Base-by-base conservation (phyloP, 2,329 filamentous ascomycete genomes). In the Penicillium frequentans region DNA sequence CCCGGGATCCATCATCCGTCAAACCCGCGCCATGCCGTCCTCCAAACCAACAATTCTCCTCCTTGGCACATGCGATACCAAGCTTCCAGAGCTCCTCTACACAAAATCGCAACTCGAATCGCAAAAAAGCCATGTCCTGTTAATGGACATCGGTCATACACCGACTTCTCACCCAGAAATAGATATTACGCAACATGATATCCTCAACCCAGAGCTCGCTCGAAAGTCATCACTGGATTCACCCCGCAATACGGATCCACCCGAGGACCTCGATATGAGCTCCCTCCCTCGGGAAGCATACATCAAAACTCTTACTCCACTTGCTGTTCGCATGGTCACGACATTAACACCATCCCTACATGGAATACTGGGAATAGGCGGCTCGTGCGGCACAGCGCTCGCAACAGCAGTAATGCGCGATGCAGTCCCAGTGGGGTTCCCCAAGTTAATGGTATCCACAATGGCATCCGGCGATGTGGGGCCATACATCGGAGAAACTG, bases 401-500 rank as follows among this genome's bases (percentile, higher is more conserved):
- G 81, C 82, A 0, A 79, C 86, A 0, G 74, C 81, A 0, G 80
- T 85, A 0, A 89, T 90, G 86, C 78, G 84, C 14, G 73, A 81
- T 2, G 81, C 78, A 0, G 68, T 88, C 0, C 87, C 87, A 0
- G 77, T 90, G 13, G 86, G 86, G 0, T 82, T 90, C 50, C 88
- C 88, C 0, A 90, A 90, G 65, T 63, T 90, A 45, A 86, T 90
- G 52, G 84, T 90, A 2, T 88, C 84, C 23, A 90, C 88, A 0
- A 83, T 90, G 63, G 87, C 87, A 0, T 87, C 84, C 31, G 86
- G 87, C 3, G 84, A 90, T 60, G 85, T 85, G 1, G 81, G 80
- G 0, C 82, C 83, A 0, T 83, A 88, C n/a, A 77, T 90, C 1
- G 86, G 83, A 42, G 87, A 90, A 69, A 84, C 83, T 0, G 88